Evolutionary conservation across 2,329 filamentous ascomycete genomes (phyloP).

Genomic region (Oidium heveae): DNA sequence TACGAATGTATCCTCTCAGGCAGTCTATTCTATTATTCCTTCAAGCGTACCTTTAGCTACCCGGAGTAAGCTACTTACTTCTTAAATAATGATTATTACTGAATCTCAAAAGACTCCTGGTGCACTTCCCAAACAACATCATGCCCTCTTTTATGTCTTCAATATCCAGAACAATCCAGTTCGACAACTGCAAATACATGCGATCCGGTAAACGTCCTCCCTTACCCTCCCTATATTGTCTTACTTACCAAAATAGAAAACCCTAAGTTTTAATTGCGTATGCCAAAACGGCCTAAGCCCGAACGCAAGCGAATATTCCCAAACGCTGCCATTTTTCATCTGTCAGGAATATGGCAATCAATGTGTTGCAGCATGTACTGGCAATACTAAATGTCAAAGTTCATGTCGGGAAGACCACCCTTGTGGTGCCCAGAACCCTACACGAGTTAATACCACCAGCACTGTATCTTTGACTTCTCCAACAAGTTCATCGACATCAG

Average conservation of each 20-base stretch:
- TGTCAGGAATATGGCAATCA: constrained; percentile 48
- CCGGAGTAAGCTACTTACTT: constrained; percentile 12
- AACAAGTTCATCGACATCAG: constrained; percentile 16
- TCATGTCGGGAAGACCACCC: constrained; percentile 40
- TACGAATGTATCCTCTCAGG: constrained; percentile 20
- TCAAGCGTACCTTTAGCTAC: constrained; percentile 25
- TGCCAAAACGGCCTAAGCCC: constrained; percentile 41
- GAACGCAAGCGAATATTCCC: constrained; percentile 51
- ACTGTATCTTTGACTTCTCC: constrained; percentile 17
- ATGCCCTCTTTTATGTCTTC: constrained; percentile 50
- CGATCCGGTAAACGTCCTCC: constrained; percentile 26
- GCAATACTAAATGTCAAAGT: constrained; percentile 30
- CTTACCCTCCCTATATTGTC: neutral
- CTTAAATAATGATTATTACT: constrained; percentile 1
- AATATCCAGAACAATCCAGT: constrained; percentile 20
- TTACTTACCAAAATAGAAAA: constrained; percentile 17
- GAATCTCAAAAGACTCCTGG: constrained; percentile 27
- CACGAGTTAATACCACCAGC: constrained; percentile 28
- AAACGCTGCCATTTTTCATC: constrained; percentile 54
- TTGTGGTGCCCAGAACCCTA: constrained; percentile 44
- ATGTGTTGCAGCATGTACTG: constrained; percentile 33
- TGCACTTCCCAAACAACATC: constrained; percentile 34
- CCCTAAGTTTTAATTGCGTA: constrained; percentile 44
- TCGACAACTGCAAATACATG: constrained; percentile 37
- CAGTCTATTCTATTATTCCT: constrained; percentile 37